Base-by-base conservation (phyloP, 306 rosid species). In the Ceratonia siliqua region DNA sequence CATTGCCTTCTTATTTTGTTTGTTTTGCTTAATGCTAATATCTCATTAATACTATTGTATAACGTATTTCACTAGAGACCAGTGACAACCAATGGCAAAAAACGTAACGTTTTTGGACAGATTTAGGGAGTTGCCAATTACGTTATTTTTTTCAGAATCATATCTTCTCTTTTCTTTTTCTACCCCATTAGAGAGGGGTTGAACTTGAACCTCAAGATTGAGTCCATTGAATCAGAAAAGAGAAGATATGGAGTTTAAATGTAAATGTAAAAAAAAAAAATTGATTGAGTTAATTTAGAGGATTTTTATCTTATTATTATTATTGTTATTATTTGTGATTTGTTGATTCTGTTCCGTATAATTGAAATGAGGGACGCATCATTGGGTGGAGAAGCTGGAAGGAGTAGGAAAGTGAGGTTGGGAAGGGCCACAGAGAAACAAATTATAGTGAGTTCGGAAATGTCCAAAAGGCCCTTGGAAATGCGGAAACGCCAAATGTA, bases 381-480 rank as follows among this genome's bases (percentile, higher is more conserved):
- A 4, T 9, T 4, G 61, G 61, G 6, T 14, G 35, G 4, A 8
- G 59, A 54, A 22, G 10, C 1, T 54, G 25, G 10, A 15, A 28
- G 38, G 59, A 11, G 59, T 0, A 21, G 24, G 10, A 9, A 55
- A 17, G 57, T 21, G 6, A 8, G 22, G 53, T 27, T 48, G 28
- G 50, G 41, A 33, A 43, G 6, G 41, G 54, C 43, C 33, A 17
- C 27, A 15, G 22, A 8, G 6, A 17, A 70, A 33, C 55, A 11
- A 42, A 15, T 33, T 43, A 14, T 8, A 8, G 14, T 9, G 5
- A 35, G 9, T 35, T 46, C 21, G 46, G 5, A 81, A 85, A 71
- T 81, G 64, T 46, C 87, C 82, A 33, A 52, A 57, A 77, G 65
- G 45, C 46, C 80, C 72, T 43, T 6, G n/a, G 20, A 43, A 71